Evolutionary conservation across 805 yeast genomes (phyloP).

Genomic region (Cyberlindnera amylophila): DNA sequence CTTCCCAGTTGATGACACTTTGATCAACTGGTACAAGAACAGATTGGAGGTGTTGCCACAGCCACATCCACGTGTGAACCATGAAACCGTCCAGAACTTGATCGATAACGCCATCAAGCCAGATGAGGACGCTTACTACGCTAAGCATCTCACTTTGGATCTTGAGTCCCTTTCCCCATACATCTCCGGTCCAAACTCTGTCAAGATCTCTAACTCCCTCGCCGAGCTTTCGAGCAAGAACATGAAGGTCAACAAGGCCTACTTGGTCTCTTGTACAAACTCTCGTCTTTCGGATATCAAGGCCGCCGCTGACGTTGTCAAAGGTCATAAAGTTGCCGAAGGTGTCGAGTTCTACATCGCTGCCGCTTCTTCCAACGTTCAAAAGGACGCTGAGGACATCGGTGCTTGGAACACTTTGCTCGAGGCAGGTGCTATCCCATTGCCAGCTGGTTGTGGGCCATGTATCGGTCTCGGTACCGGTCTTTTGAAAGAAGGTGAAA

Average conservation of each 20-base stretch:
- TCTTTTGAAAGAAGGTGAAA: slow-evolving; percentile 89
- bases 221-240: slow-evolving; percentile 68
- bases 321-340: slow-evolving; percentile 75
- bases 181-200: slow-evolving; percentile 96
- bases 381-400: slow-evolving; percentile 80
- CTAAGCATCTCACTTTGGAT: slow-evolving; percentile 82
- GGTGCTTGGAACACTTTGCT: slow-evolving; percentile 92
- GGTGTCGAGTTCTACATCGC: slow-evolving; percentile 96
- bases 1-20: slow-evolving; percentile 88
- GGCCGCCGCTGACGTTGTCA: slow-evolving; percentile 87
- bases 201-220: slow-evolving; percentile 80
- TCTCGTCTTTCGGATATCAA: slow-evolving; percentile 88
- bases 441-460: slow-evolving; percentile 99
- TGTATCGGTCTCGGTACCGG: slow-evolving; percentile 98
- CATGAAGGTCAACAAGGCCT: slow-evolving; percentile 86
- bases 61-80: slow-evolving; percentile 81
- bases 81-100: slow-evolving; percentile 51
- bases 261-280: slow-evolving; percentile 96
- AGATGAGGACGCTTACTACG: slow-evolving; percentile 79
- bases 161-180: slow-evolving; percentile 78
- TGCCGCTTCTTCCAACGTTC: slow-evolving; percentile 93
- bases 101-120: slow-evolving; percentile 41
- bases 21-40: slow-evolving; percentile 73
- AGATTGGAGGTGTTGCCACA: slow-evolving; percentile 54
- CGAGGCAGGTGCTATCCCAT: slow-evolving; percentile 90